phyloP scores from a whole-genome alignment of 495 filamentous ascomycete species.

The Penicillium turbatum region DNA sequence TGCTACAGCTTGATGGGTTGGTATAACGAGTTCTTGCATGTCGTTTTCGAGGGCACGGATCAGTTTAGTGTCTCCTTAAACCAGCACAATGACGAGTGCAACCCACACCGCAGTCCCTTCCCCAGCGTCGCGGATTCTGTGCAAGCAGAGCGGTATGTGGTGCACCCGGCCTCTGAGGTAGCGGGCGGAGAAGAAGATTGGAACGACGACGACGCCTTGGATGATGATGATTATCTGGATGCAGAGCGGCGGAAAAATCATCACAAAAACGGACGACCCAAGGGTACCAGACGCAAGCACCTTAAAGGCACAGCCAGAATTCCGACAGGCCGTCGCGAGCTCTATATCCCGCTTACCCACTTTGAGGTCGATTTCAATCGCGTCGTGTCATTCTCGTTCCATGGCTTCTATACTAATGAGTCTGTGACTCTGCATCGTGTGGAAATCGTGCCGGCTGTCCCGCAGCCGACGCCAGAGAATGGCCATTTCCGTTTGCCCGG shows the following conservation, averaged over 20 bases:
- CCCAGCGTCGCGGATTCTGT: constrained; percentile 72
- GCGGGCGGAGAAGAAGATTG: background rate
- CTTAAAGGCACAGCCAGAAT: background rate
- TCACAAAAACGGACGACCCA: background rate
- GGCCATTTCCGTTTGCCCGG: constrained; percentile 47
- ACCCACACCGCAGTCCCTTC: constrained; percentile 55
- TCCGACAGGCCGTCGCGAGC: constrained; percentile 35
- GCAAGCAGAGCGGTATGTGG: constrained; percentile 60
- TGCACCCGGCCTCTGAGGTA: constrained; percentile 7
- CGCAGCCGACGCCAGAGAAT: constrained; percentile 30
- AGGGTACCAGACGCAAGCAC: background rate
- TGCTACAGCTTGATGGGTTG: constrained; percentile 61
- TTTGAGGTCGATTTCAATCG: constrained; percentile 61
- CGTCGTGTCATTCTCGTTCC: constrained; percentile 60
- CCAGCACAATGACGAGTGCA: constrained; percentile 65
- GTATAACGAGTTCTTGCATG: constrained; percentile 58
- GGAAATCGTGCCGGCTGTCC: constrained; percentile 56
- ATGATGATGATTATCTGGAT: background rate
- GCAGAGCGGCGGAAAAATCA: constrained; percentile 15
- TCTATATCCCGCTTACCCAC: constrained; percentile 72
- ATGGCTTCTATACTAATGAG: constrained; percentile 59
- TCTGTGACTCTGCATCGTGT: constrained; percentile 54
- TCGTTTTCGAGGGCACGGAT: constrained; percentile 62
- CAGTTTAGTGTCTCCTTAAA: constrained; percentile 67
- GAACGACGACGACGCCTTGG: background rate